phyloP scores from a whole-genome alignment of 352 stramenopile genomes.

The Lagenidium sp. region DNA sequence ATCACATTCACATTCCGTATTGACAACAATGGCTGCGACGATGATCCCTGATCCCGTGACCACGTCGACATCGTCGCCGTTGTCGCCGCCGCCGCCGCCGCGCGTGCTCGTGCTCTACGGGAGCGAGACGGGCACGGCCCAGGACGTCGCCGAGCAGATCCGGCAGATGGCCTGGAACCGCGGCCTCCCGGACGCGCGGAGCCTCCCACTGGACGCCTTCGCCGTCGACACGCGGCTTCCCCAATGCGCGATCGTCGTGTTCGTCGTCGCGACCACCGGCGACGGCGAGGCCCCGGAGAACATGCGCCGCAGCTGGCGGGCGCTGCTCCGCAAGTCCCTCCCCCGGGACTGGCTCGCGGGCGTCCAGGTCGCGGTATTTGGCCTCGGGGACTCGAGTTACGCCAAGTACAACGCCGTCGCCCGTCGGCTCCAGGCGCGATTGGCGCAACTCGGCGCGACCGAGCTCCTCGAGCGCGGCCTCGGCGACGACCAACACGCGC shows the following conservation, averaged over 20 bases:
- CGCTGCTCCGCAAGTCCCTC: constrained; percentile 82
- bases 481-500: constrained; percentile 84
- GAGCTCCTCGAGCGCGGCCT: constrained; percentile 72
- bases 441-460: constrained; percentile 78
- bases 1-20: no score
- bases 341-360: constrained; percentile 43
- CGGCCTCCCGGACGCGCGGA: constrained; percentile 39
- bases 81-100: constrained; percentile 1
- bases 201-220: constrained; percentile 63
- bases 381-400: constrained; percentile 89
- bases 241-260: constrained; percentile 63
- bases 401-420: constrained; percentile 90
- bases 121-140: constrained; percentile 83
- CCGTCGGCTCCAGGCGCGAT: constrained; percentile 67
- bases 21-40: constrained; percentile 3
- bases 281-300: constrained; percentile 90
- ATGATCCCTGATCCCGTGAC: constrained; percentile 11
- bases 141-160: constrained; percentile 82
- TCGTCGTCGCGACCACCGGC: constrained; percentile 88
- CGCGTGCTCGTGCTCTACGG: constrained; percentile 85
- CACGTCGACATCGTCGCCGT: neutral
- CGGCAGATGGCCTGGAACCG: constrained; percentile 53
- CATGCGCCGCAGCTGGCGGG: constrained; percentile 81
- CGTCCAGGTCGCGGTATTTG: constrained; percentile 85
- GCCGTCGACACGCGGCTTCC: constrained; percentile 36